These are phyloP conservation scores for Apiospora marii DNA, from an alignment of 2,329 filamentous ascomycete species.

Conservation along the genomic window DNA sequence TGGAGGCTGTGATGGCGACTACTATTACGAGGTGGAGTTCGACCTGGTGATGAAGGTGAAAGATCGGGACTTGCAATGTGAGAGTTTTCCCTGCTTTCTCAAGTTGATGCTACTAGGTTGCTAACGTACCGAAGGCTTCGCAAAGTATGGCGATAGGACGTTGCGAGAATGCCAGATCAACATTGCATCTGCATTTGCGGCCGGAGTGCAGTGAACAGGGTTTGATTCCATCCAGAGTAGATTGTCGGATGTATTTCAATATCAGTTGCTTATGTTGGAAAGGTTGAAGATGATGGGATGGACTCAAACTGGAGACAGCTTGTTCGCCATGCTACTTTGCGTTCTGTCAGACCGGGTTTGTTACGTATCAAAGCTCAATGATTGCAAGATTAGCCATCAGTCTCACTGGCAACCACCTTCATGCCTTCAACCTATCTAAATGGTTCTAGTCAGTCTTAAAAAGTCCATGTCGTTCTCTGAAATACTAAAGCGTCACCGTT, in stretches of 20 bases:
- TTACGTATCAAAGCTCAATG: too few species aligned
- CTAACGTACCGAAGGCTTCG: background rate
- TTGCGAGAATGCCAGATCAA: background rate
- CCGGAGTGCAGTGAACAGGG: background rate
- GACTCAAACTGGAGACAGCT: too few species aligned
- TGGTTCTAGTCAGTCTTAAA: too few species aligned
- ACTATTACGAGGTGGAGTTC: slow-evolving; percentile 1
- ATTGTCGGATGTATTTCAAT: background rate
- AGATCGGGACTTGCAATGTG: background rate
- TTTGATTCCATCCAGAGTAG: background rate
- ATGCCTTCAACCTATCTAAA: too few species aligned
- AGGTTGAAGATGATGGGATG: background rate
- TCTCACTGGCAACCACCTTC: too few species aligned
- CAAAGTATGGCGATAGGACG: background rate
- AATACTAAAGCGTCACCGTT: too few species aligned
- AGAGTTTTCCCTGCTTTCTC: background rate
- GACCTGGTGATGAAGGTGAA: background rate
- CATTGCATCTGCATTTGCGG: background rate
- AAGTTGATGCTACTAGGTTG: background rate
- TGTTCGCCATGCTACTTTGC: too few species aligned
- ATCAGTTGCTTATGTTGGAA: background rate
- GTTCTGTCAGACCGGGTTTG: too few species aligned
- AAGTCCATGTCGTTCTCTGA: too few species aligned
- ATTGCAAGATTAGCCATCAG: too few species aligned
- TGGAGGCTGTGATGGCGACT: background rate